Evolutionary conservation across 345 rosid genomes (phyloP).

Genomic region (Barbarea vulgaris): DNA sequence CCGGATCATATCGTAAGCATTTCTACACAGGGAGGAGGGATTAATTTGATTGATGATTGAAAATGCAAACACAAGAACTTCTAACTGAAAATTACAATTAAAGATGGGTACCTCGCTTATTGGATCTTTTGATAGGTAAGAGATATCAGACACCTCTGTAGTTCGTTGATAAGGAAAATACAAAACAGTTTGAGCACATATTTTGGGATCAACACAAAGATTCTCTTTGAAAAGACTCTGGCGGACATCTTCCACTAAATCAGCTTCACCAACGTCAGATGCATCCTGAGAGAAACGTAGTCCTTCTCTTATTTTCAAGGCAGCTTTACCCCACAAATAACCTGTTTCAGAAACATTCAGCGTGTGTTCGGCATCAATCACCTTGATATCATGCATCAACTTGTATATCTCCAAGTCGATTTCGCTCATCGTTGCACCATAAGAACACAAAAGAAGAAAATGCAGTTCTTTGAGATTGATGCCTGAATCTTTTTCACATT

Average conservation of each 20-base stretch:
- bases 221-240: constrained; percentile 75
- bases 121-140: constrained; percentile 18
- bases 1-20: constrained; percentile 70
- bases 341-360: constrained; percentile 52
- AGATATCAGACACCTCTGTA: constrained; percentile 27
- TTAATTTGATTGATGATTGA: neutral
- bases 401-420: constrained; percentile 72
- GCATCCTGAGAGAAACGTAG: constrained; percentile 47
- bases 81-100: neutral
- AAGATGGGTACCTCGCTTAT: constrained; percentile 29
- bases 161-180: constrained; percentile 69
- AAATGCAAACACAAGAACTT: constrained; percentile 10
- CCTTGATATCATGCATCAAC: constrained; percentile 66
- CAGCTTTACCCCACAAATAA: constrained; percentile 83
- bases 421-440: constrained; percentile 80
- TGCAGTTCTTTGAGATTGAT: constrained; percentile 69
- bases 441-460: constrained; percentile 75
- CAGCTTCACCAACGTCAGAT: constrained; percentile 47
- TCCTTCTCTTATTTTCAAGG: constrained; percentile 59
- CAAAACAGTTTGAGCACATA: constrained; percentile 68
- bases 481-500: constrained; percentile 53
- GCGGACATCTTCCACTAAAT: constrained; percentile 50
- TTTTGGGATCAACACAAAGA: constrained; percentile 74
- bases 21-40: constrained; percentile 44
- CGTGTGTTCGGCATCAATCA: constrained; percentile 41